phyloP scores from a whole-genome alignment of 2,329 filamentous ascomycete species.

The Trichoderma breve region DNA sequence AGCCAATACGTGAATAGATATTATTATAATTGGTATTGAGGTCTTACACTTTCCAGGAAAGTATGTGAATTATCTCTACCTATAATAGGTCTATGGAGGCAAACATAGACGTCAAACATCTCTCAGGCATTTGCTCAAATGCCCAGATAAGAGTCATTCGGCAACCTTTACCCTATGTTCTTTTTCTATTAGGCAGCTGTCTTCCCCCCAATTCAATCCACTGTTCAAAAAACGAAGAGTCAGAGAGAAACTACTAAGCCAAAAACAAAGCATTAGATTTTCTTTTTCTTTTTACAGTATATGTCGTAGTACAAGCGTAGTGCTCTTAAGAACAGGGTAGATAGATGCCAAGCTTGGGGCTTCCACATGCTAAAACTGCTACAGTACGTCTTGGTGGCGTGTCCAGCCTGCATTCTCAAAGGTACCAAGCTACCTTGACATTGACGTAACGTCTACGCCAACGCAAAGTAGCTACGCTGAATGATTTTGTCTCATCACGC shows the following conservation, averaged over 20 bases:
- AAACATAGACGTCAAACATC: no score
- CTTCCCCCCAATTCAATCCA: background rate
- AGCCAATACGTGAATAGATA: background rate
- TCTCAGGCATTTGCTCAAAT: background rate
- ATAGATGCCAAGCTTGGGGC: background rate
- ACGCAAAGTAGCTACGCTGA: background rate
- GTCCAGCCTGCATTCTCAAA: background rate
- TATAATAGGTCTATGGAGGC: no score
- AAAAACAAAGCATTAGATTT: background rate
- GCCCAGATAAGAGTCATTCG: background rate
- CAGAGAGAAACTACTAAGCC: background rate
- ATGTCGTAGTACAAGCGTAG: background rate
- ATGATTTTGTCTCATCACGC: background rate
- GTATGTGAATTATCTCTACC: no score
- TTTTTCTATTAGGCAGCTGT: background rate
- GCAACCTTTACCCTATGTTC: background rate
- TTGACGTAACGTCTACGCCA: slow-evolving; percentile 20
- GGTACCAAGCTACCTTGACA: background rate
- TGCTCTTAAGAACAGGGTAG: background rate
- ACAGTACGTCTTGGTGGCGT: background rate
- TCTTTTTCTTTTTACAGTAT: background rate
- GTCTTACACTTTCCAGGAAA: background rate
- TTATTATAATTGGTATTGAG: background rate
- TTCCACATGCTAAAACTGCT: slow-evolving; percentile 1
- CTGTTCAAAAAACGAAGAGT: background rate